Base-by-base conservation (phyloP, 164 flowering plant species). In the Tetrastigma voinierianum region DNA sequence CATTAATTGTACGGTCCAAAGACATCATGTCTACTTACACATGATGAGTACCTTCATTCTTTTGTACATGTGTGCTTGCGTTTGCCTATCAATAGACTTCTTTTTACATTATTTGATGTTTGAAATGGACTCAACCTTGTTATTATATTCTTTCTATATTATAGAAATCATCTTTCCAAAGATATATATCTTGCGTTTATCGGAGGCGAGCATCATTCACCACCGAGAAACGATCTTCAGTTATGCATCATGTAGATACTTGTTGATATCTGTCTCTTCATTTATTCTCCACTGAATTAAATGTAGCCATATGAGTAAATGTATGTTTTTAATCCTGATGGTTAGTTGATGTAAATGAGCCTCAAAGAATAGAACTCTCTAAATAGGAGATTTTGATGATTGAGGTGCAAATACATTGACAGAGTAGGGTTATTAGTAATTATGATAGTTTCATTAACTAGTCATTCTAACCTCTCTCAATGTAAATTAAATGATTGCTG, bases 191-290 rank as follows among this genome's bases (percentile, higher is more conserved):
- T 43, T 77, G 66, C 77, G 97, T 95, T 32, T 84, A 89, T 67
- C 85, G 96, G 68, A 83, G 84, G 90, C 93, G 78, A 71, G 91
- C 76, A 96, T 59, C 97, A 86, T 78, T 89, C 97, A 61, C 78
- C 98, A 43, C 98, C 98, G n/a, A n/a, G 58, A 86, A 87, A 76
- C 90, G 89, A 82, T 75, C 96, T 95, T 76, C 98, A 95, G 96
- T 97, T 95, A 67, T 52, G 52, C 49, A 16, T 57, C 43, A 48
- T 16, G 15, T 8, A 4, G 12, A 9, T 32, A 53, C 1, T 44
- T 16, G 15, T 13, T 21, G n/a, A 10, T 17, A 0, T 51, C 20
- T 54, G 51, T 62, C 11, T 60, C 19, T 2, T 12, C 4, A 7
- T 51, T 49, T 16, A 15, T 44, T 72, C 43, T 17, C 14, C 51